Percentiles rank a stretch among this genome's conserved stretches.
These are phyloP conservation scores for Dorcoceras hygrometricum DNA, from an alignment of 257 asterid species.

Conservation along the genomic window DNA sequence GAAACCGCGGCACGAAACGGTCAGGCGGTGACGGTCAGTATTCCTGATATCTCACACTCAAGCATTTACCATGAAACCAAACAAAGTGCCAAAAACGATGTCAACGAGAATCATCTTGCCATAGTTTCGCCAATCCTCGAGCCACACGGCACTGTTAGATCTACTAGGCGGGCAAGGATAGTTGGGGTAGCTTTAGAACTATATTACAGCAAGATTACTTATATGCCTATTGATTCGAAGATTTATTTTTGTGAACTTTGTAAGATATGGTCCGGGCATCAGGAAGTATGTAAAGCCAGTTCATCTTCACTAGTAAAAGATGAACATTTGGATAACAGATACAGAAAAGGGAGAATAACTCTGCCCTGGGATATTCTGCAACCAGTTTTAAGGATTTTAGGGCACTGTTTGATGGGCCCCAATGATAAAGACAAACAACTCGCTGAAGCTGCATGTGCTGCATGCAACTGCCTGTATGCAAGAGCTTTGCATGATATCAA, in stretches of 20 bases:
- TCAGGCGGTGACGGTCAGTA: slow-evolving; percentile 51
- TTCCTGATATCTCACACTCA: slow-evolving; percentile 67
- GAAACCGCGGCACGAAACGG: slow-evolving; percentile 63
- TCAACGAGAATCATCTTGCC: slow-evolving; percentile 65
- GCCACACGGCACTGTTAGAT: slow-evolving; percentile 64
- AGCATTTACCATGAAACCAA: slow-evolving; percentile 80
- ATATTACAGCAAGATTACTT: slow-evolving; percentile 42
- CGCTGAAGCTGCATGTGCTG: slow-evolving; percentile 42
- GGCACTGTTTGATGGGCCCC: slow-evolving; percentile 69
- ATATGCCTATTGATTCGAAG: slow-evolving; percentile 62
- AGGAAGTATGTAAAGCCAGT: not conserved
- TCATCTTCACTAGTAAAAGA: not conserved
- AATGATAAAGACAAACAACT: slow-evolving; percentile 38
- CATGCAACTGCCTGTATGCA: slow-evolving; percentile 49
- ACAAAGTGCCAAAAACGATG: slow-evolving; percentile 32
- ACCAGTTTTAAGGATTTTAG: slow-evolving; percentile 62
- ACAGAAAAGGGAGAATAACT: slow-evolving; percentile 39
- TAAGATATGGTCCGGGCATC: slow-evolving; percentile 51
- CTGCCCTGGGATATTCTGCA: slow-evolving; percentile 75
- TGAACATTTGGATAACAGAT: not conserved
- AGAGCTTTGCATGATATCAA: slow-evolving; percentile 67
- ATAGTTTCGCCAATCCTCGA: slow-evolving; percentile 59
- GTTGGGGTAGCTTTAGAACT: slow-evolving; percentile 71
- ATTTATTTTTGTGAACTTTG: slow-evolving; percentile 76
- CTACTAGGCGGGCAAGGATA: slow-evolving; percentile 61